phyloP scores from a whole-genome alignment of 2,329 filamentous ascomycete genomes.

The Alternaria hordeiaustralica region DNA sequence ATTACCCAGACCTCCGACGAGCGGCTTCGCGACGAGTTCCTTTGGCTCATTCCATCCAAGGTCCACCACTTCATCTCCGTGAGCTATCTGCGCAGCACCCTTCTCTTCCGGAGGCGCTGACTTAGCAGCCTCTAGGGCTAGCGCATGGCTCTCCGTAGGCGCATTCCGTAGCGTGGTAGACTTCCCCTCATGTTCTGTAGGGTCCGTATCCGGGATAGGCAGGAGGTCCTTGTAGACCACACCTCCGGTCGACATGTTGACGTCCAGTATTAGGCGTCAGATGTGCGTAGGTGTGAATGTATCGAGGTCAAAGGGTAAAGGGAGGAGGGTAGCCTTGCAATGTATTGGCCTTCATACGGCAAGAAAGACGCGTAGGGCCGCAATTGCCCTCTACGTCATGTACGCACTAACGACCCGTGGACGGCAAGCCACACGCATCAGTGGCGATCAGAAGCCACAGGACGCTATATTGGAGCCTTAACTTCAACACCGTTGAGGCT shows the following conservation, averaged over 20 bases:
- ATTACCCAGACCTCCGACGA: conserved; percentile 73
- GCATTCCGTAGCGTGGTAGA: conserved; percentile 47
- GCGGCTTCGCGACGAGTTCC: conserved; percentile 61
- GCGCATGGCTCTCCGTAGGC: conserved; percentile 56
- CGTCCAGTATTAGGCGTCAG: conserved; percentile 3
- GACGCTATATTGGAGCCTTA: not conserved
- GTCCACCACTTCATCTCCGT: conserved; percentile 64
- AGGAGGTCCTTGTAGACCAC: conserved; percentile 47
- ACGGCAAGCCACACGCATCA: conserved; percentile 18
- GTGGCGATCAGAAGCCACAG: conserved; percentile 3
- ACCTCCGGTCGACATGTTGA: conserved; percentile 39
- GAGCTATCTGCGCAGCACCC: conserved; percentile 53
- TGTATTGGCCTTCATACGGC: conserved; percentile 15
- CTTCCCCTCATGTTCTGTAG: conserved; percentile 35
- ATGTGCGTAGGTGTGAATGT: not conserved
- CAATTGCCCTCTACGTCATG: conserved; percentile 25
- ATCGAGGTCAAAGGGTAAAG: not conserved
- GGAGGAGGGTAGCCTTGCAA: not conserved
- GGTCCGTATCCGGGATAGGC: conserved; percentile 43
- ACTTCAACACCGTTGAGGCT: not conserved
- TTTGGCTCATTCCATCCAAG: conserved; percentile 73
- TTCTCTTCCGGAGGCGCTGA: conserved; percentile 47
- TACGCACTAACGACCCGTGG: conserved; percentile 12
- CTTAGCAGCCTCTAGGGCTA: conserved; percentile 50
- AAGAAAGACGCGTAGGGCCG: conserved; percentile 6